Percentiles rank a stretch among this genome's conserved stretches.
Conservation (phyloP, 2,329 filamentous ascomycete genomes). For the Ascochyta clinopodiicola region DNA sequence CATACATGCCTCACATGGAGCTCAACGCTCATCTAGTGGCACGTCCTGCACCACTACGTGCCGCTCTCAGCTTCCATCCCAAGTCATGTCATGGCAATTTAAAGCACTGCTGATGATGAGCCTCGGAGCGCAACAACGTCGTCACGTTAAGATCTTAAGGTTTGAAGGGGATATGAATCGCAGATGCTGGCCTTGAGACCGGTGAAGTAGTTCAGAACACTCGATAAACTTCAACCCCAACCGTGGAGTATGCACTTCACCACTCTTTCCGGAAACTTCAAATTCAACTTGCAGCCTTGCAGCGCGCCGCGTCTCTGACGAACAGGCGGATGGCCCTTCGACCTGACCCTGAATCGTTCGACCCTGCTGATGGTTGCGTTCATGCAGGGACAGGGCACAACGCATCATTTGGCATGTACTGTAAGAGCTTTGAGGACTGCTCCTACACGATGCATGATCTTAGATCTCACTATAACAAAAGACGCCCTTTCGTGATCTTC, state of each 20-base stretch:
- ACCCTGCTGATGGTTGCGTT: conserved; percentile 14
- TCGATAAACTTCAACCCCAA: neutral
- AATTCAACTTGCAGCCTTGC: neutral
- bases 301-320: neutral
- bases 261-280: conserved; percentile 3
- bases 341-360: conserved; percentile 7
- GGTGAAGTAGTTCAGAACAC: conserved; percentile 7
- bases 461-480: neutral
- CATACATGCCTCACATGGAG: conserved; percentile 1
- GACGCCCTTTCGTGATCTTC: neutral
- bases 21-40: conserved; percentile 1
- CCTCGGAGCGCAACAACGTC: neutral
- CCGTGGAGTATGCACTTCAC: neutral
- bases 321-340: neutral
- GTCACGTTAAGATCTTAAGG: neutral
- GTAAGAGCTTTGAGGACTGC: neutral
- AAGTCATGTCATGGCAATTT: conserved; percentile 1
- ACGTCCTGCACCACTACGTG: conserved; percentile 9
- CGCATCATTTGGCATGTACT: neutral
- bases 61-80: conserved; percentile 1
- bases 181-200: conserved; percentile 3
- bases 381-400: conserved; percentile 10
- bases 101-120: neutral
- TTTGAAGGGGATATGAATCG: conserved; percentile 11
- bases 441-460: neutral